Base-by-base conservation (phyloP, 2,329 filamentous ascomycete genomes). In the Verticillium albo-atrum region DNA sequence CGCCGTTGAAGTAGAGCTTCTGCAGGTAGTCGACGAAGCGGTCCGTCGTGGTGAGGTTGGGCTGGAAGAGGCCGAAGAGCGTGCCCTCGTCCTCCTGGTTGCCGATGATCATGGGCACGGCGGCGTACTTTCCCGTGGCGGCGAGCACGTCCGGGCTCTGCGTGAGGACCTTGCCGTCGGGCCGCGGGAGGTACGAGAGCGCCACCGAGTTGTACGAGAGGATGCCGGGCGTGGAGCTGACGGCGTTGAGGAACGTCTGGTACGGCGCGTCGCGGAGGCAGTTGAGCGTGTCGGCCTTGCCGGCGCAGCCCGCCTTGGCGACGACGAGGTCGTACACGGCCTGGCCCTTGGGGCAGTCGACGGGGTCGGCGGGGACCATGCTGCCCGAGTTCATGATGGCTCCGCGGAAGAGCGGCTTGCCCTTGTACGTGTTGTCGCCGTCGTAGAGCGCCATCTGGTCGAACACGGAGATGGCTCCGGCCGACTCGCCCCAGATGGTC, bases 1-100 rank as follows among this genome's bases (percentile, higher is more conserved):
- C 83, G 27, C 76, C 70, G 35, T 79, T 72, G 77, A 91, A 92
- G 76, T 84, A 89, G 56, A 84, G 64, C 1, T 73, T 68, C 2
- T 74, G 67, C 25, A 95, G 73, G 67, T 94, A 94, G 20, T 80
- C 74, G 34, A 85, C 79, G 0, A 93, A 65, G 6, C 85, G 73
- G 1, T 74, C 73, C 0, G 80, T 84, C 1, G 80, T 88, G 10
- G 84, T 89, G 56, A 93, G 75, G 69, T 92, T 91, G 32, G 73
- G 69, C 64, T 90, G 88, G 70, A 88, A 87, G 34, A 93, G 77
- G 5, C 86, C 79, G 69, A 93, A 92, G 2, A 93, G 72, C 0
- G 90, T 92, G 20, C 90, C 89, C 72, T 94, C 90, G 68, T 94
- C 90, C 75, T 93, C 89, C 71, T 92, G 89, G 68, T 91, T 83